phyloP scores from a whole-genome alignment of 2,329 filamentous ascomycete species.

The Claviceps arundinis region DNA sequence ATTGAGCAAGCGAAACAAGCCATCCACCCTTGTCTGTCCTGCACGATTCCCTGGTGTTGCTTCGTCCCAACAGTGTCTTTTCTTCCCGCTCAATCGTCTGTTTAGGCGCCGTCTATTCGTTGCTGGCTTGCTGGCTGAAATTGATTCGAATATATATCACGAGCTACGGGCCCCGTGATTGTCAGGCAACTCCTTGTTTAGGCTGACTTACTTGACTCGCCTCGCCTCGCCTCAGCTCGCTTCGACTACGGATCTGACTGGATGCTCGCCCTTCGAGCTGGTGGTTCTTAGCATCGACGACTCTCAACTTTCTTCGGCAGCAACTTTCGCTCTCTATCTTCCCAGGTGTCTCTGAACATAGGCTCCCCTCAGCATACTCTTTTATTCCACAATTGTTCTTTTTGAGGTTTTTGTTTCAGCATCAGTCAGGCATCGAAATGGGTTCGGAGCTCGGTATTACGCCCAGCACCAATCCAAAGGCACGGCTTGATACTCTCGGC shows the following conservation, averaged over 20 bases:
- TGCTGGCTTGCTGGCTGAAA: conserved; percentile 1
- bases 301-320: neutral
- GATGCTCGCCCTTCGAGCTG: neutral
- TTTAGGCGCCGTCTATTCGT: neutral
- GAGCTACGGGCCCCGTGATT: neutral
- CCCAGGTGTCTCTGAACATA: neutral
- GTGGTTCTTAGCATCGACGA: conserved; percentile 1
- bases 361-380: neutral
- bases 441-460: conserved; percentile 21
- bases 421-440: conserved; percentile 7
- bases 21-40: neutral
- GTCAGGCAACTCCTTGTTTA: neutral
- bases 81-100: neutral
- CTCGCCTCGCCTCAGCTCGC: neutral
- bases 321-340: neutral
- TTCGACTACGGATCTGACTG: neutral
- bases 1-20: neutral
- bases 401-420: neutral
- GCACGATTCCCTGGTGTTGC: neutral
- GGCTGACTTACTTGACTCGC: neutral
- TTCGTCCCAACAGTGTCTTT: neutral
- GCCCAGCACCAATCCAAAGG: conserved; percentile 16
- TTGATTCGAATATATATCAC: conserved; percentile 3
- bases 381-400: neutral
- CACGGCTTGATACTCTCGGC: conserved; percentile 24